Evolutionary conservation across 2,329 filamentous ascomycete species (phyloP).

Genomic region (Chalaropsis thielavioides): DNA sequence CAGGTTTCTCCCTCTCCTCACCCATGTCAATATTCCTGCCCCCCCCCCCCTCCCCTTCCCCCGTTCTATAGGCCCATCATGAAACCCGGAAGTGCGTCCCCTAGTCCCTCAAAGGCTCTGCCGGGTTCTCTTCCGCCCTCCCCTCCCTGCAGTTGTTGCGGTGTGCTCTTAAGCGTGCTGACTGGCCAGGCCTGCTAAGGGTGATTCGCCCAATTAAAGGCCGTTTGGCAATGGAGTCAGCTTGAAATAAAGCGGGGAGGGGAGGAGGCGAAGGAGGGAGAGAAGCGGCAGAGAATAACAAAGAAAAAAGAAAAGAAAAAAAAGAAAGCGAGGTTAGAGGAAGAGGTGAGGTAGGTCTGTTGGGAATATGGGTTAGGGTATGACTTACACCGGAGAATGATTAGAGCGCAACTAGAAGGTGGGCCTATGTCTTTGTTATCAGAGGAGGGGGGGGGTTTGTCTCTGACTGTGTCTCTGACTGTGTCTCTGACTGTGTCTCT

Average conservation of each 20-base stretch:
- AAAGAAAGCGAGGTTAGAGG: not conserved
- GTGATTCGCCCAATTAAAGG: not conserved
- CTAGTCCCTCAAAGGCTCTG: not conserved
- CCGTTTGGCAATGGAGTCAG: not conserved
- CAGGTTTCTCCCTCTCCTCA: not conserved
- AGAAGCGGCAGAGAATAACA: not conserved
- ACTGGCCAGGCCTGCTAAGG: not conserved
- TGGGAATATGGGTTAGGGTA: not conserved
- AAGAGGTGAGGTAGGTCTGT: not conserved
- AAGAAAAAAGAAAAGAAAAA: not conserved
- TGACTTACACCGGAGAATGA: not conserved
- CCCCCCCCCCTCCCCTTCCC: not conserved
- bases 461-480: not conserved
- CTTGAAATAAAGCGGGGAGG: not conserved
- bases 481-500: too few relatives aligned
- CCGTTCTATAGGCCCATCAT: not conserved
- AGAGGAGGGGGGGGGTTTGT: not conserved
- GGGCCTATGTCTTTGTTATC: not conserved
- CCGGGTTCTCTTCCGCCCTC: not conserved
- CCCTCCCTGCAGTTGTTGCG: not conserved
- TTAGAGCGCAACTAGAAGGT: not conserved
- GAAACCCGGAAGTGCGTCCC: conserved; percentile 3
- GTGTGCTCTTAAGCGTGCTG: not conserved
- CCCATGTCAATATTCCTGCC: not conserved
- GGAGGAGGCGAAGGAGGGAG: too few relatives aligned